A percentile compares a stretch with the other conserved stretches of the same genome.
phyloP scores from a whole-genome alignment of 257 asterid species.

The Coffea canephora region DNA sequence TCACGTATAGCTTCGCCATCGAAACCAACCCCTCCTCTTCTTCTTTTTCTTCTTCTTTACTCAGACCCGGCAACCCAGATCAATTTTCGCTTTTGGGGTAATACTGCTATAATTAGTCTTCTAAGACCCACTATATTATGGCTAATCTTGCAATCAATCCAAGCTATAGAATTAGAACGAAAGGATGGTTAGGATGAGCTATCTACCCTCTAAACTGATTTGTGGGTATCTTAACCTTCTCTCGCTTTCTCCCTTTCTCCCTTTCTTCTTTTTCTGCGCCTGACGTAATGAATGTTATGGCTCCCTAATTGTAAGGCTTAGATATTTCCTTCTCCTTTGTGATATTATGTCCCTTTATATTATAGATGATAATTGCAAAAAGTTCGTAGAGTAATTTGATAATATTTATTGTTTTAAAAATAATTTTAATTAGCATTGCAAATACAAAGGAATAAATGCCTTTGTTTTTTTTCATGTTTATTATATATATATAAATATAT shows the following conservation, averaged over 20 bases:
- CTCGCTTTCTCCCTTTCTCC: background rate
- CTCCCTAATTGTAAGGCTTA: background rate
- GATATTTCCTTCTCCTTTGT: background rate
- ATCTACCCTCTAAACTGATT: background rate
- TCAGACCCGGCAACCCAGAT: background rate
- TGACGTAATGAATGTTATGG: background rate
- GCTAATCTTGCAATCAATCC: background rate
- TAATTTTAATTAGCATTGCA: background rate
- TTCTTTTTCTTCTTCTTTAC: background rate
- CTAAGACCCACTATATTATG: background rate
- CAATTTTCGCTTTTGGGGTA: background rate
- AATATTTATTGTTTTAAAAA: background rate
- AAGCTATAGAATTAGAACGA: background rate
- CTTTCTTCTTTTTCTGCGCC: background rate
- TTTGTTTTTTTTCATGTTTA: too few relatives aligned
- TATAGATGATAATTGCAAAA: background rate
- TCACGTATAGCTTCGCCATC: conserved; percentile 79
- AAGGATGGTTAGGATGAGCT: background rate
- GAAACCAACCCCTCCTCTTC: background rate
- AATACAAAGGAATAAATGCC: too few relatives aligned
- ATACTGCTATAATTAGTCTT: background rate
- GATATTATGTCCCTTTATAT: background rate
- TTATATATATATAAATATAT: too few relatives aligned
- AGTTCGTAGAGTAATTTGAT: background rate
- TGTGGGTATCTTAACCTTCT: background rate